Evolutionary conservation across 2,329 filamentous ascomycete genomes (phyloP).

Genomic region (Hymenoscyphus scutula): DNA sequence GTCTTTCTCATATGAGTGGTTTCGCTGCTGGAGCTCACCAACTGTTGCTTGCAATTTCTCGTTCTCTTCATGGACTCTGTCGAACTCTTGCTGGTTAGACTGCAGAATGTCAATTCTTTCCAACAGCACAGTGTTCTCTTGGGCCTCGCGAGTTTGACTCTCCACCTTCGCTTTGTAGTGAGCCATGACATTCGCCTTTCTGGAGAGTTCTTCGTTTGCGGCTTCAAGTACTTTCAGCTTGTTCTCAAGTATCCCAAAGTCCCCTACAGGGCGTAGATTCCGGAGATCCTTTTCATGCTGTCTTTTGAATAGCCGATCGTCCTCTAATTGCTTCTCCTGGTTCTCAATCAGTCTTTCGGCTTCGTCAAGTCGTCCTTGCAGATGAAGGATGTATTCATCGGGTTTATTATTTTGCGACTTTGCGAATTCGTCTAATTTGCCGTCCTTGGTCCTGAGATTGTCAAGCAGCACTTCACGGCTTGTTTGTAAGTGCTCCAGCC

Average conservation of each 20-base stretch:
- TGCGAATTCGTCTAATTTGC: slow-evolving; percentile 36
- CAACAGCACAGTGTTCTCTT: slow-evolving; percentile 54
- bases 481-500: slow-evolving; percentile 58
- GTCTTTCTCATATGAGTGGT: slow-evolving; percentile 37
- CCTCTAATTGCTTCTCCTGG: slow-evolving; percentile 65
- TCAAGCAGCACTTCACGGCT: slow-evolving; percentile 58
- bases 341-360: slow-evolving; percentile 70
- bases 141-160: slow-evolving; percentile 52
- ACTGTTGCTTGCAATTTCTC: slow-evolving; percentile 37
- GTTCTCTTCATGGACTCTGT: slow-evolving; percentile 33
- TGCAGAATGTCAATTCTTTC: slow-evolving; percentile 54
- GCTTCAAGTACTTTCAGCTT: slow-evolving; percentile 58
- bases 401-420: slow-evolving; percentile 50
- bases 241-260: slow-evolving; percentile 54
- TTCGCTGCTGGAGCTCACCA: slow-evolving; percentile 39
- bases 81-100: slow-evolving; percentile 43
- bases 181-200: slow-evolving; percentile 62
- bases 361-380: slow-evolving; percentile 59
- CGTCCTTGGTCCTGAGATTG: slow-evolving; percentile 56
- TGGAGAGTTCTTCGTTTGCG: slow-evolving; percentile 56
- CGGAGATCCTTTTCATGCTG: slow-evolving; percentile 49
- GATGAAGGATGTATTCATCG: slow-evolving; percentile 50
- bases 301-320: slow-evolving; percentile 44
- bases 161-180: slow-evolving; percentile 63
- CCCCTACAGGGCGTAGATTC: slow-evolving; percentile 44